Evolutionary conservation across 1,284 basidiomycete genomes (phyloP).

Genomic region (Exobasidium rhododendri): DNA sequence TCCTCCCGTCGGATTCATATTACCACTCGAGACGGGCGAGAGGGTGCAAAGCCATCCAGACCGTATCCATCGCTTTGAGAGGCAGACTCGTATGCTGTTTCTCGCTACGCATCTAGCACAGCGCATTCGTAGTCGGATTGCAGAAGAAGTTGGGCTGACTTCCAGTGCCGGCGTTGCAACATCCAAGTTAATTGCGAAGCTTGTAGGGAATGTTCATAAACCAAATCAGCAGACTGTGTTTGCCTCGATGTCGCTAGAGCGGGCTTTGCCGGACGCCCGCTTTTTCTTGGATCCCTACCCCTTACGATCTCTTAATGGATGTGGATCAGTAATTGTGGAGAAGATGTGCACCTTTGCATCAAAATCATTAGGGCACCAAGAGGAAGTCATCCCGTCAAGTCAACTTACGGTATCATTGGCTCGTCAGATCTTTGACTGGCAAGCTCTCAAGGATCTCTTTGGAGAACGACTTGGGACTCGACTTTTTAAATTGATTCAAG

Average conservation of each 20-base stretch:
- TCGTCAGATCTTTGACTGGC: conserved; percentile 25
- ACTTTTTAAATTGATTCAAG: conserved; percentile 49
- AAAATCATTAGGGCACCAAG: neutral
- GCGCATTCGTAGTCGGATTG: conserved; percentile 46
- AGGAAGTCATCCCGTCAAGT: conserved; percentile 8
- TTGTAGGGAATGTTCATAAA: conserved; percentile 52
- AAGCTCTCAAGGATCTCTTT: conserved; percentile 31
- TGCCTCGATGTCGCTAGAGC: conserved; percentile 10
- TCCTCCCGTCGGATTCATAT: neutral
- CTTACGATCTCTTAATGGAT: conserved; percentile 38
- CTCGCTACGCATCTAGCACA: conserved; percentile 51
- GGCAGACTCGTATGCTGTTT: conserved; percentile 23
- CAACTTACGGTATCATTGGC: conserved; percentile 24
- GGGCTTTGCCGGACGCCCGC: conserved; percentile 24
- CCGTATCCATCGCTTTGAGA: conserved; percentile 13
- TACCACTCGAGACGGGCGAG: neutral
- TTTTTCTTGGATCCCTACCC: conserved; percentile 48
- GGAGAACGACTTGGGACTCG: conserved; percentile 35
- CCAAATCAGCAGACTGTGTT: conserved; percentile 53
- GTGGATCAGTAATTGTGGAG: conserved; percentile 29
- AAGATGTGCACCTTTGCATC: neutral
- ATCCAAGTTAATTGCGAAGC: conserved; percentile 54
- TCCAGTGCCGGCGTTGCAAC: conserved; percentile 54
- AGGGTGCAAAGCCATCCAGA: conserved; percentile 14
- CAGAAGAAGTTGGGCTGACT: conserved; percentile 50